A percentile compares a stretch with the other conserved stretches of the same genome.
These are phyloP conservation scores for Spongispora temasekensis DNA, from an alignment of 1,284 basidiomycete genomes.

Conservation along the genomic window DNA sequence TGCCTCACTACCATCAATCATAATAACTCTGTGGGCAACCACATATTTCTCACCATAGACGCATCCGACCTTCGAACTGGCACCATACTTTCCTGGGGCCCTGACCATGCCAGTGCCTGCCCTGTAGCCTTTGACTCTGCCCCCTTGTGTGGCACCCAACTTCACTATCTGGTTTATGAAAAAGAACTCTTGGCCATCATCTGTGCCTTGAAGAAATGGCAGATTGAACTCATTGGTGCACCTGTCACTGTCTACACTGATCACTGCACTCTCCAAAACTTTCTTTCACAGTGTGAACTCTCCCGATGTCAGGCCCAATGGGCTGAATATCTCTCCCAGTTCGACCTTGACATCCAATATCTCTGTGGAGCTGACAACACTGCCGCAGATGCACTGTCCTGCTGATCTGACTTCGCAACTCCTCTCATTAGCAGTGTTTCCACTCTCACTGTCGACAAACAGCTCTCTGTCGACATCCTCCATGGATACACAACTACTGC, in stretches of 20 bases:
- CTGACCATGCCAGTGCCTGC: not conserved
- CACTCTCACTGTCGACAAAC: slow-evolving; percentile 6
- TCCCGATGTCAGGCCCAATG: not conserved
- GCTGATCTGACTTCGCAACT: not conserved
- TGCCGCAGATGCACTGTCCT: not conserved
- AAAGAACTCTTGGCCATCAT: not conserved
- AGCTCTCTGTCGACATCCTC: slow-evolving; percentile 16
- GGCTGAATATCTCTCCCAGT: not conserved
- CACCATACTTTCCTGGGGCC: not conserved
- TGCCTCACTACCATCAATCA: slow-evolving; percentile 28
- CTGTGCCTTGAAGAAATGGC: not conserved
- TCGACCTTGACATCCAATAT: not conserved
- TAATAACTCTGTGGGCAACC: slow-evolving; percentile 2
- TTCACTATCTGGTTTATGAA: not conserved
- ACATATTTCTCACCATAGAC: not conserved
- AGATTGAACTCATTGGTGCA: not conserved
- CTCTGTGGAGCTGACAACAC: not conserved
- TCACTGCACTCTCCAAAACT: not conserved
- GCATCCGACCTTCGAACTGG: not conserved
- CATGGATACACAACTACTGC: slow-evolving; percentile 33
- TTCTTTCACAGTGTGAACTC: not conserved
- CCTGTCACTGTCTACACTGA: not conserved
- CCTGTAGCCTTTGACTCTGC: not conserved
- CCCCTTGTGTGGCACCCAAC: not conserved
- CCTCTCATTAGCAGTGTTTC: no score